Percentiles rank a stretch among this genome's conserved stretches.
phyloP scores from a whole-genome alignment of 2,329 filamentous ascomycete genomes.

The Sordariomycetes sp. region DNA sequence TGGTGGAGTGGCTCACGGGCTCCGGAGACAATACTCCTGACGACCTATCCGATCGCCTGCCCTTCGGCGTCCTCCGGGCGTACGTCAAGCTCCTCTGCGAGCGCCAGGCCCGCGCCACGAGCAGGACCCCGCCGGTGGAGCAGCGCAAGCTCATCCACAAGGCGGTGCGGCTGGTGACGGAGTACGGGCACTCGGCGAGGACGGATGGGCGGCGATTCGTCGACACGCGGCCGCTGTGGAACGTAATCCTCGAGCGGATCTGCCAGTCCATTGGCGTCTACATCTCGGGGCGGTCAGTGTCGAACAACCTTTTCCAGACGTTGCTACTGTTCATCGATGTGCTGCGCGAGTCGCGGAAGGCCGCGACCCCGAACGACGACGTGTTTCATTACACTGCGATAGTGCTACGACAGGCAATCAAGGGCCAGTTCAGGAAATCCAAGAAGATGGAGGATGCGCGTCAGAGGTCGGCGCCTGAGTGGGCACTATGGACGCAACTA shows the following conservation, averaged over 20 bases:
- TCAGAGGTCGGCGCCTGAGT: neutral
- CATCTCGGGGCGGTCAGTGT: neutral
- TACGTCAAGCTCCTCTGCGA: constrained; percentile 8
- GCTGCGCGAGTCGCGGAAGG: neutral
- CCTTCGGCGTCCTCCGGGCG: constrained; percentile 6
- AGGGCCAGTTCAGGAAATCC: neutral
- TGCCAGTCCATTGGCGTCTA: neutral
- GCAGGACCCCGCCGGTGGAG: constrained; percentile 1
- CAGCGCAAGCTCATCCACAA: constrained; percentile 2
- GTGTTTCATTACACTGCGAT: constrained; percentile 3
- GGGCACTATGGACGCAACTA: neutral
- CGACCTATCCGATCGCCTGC: constrained; percentile 2
- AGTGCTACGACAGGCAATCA: neutral
- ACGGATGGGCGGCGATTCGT: neutral
- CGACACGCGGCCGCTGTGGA: neutral
- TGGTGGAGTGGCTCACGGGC: neutral
- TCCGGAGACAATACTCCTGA: neutral
- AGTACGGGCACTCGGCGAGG: neutral
- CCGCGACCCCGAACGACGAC: neutral
- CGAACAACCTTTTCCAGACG: neutral
- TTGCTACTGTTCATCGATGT: neutral
- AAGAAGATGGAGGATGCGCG: neutral
- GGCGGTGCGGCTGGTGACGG: constrained; percentile 5
- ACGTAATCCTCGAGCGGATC: neutral
- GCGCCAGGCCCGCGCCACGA: neutral